These are phyloP conservation scores for Sporisorium exsertum DNA, from an alignment of 1,284 basidiomycete species.

Conservation along the genomic window DNA sequence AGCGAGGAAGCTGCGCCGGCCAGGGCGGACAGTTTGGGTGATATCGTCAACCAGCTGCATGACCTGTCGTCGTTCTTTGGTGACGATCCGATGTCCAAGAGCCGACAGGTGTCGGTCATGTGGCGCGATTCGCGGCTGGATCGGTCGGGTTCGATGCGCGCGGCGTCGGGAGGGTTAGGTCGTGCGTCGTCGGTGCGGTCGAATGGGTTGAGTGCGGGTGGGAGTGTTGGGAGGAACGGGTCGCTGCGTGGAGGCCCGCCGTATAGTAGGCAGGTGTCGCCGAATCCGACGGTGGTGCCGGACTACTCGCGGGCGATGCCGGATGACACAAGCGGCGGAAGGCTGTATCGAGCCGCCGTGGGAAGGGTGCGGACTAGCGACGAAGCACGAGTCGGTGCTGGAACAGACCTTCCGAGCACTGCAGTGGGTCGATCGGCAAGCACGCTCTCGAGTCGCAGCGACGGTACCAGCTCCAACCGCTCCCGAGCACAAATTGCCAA, in stretches of 20 bases:
- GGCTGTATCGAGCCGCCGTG: not conserved
- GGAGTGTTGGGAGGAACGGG: constrained; percentile 7
- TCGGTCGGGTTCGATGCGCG: constrained; percentile 38
- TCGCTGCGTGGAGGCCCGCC: constrained; percentile 20
- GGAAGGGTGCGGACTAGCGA: not conserved
- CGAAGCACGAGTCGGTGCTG: constrained; percentile 1
- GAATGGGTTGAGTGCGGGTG: constrained; percentile 14
- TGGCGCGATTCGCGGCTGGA: constrained; percentile 47
- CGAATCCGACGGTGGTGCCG: constrained; percentile 39
- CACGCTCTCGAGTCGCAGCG: constrained; percentile 25
- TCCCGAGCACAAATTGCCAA: constrained; percentile 57
- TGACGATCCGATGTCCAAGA: constrained; percentile 55
- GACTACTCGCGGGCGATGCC: constrained; percentile 10
- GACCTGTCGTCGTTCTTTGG: constrained; percentile 66
- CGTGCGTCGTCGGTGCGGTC: constrained; percentile 21
- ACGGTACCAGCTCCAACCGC: constrained; percentile 21
- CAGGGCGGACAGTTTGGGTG: constrained; percentile 50
- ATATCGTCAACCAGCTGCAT: constrained; percentile 65
- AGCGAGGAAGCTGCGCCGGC: constrained; percentile 19
- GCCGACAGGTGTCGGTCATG: constrained; percentile 43
- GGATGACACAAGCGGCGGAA: not conserved
- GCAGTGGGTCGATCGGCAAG: constrained; percentile 25
- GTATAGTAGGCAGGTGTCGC: constrained; percentile 33
- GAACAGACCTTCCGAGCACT: not conserved
- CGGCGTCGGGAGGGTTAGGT: constrained; percentile 28